Conservation (phyloP, 768 basidiomycete species). For the Harrya chromipes region DNA sequence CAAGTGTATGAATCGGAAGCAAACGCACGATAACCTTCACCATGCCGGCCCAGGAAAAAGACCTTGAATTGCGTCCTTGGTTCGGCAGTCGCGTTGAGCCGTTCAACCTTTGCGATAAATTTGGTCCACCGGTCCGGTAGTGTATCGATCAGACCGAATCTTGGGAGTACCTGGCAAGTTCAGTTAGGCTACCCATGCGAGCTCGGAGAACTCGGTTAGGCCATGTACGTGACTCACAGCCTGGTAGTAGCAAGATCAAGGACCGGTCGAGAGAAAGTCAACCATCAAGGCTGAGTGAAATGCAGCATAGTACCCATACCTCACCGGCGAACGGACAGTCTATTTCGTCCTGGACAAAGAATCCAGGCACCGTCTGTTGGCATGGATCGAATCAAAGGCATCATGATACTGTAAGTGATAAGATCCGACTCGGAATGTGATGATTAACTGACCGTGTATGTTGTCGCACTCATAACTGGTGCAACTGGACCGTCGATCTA, state of each 20-base stretch:
- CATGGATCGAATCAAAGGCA: no score
- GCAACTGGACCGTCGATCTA: no score
- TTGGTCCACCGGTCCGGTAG: constrained; percentile 46
- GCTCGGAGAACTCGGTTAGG: no score
- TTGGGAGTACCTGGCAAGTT: constrained; percentile 16
- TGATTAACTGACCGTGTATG: constrained; percentile 14
- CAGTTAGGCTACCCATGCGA: no score
- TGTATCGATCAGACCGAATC: constrained; percentile 38
- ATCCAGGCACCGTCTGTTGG: constrained; percentile 16
- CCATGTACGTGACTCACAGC: no score
- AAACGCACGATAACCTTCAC: constrained; percentile 49
- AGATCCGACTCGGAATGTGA: background rate
- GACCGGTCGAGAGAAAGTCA: constrained; percentile 5
- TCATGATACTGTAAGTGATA: no score
- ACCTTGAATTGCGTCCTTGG: constrained; percentile 42
- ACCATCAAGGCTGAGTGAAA: background rate
- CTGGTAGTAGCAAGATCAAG: background rate
- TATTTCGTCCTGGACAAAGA: constrained; percentile 22
- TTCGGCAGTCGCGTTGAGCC: constrained; percentile 30
- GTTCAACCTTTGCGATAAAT: constrained; percentile 39
- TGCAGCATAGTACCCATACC: constrained; percentile 1
- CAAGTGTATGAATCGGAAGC: background rate
- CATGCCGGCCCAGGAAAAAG: constrained; percentile 66
- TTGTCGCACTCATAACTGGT: constrained; percentile 3
- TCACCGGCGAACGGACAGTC: background rate